Evolutionary conservation across 75 land plant genomes (phyloP).

Genomic region (Azolla pinnata): DNA sequence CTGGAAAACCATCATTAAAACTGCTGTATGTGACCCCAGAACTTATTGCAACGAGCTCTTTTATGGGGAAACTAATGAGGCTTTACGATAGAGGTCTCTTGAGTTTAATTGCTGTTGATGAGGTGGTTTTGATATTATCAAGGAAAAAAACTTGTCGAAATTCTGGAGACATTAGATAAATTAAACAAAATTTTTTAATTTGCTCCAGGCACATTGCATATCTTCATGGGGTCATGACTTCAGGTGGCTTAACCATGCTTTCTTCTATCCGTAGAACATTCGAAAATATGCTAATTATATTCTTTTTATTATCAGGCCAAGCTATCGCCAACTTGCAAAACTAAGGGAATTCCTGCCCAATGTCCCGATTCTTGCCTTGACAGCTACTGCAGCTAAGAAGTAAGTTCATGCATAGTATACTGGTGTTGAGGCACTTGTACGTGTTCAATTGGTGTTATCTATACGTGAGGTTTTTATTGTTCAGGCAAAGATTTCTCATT

Average conservation of each 20-base stretch:
- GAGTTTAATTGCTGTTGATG: conserved; percentile 77
- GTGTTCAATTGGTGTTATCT: no score
- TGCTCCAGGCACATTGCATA: conserved; percentile 78
- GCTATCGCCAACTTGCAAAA: conserved; percentile 80
- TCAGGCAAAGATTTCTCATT: no score
- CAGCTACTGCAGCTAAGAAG: conserved; percentile 93
- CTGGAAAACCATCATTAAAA: conserved; percentile 64
- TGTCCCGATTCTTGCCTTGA: conserved; percentile 77
- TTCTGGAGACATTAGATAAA: neutral
- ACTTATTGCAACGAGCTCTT: conserved; percentile 56
- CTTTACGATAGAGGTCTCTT: conserved; percentile 58
- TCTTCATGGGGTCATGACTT: conserved; percentile 98
- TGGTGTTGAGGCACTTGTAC: neutral
- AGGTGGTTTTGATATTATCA: conserved; percentile 37
- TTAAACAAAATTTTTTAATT: neutral
- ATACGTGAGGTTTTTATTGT: no score
- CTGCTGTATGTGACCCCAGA: conserved; percentile 91
- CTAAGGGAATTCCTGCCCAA: conserved; percentile 48
- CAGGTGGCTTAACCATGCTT: conserved; percentile 35
- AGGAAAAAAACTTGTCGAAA: neutral
- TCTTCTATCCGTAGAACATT: neutral
- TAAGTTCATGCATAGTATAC: conserved; percentile 14
- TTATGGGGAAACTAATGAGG: conserved; percentile 57
- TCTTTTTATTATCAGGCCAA: conserved; percentile 39
- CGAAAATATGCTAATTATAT: neutral